Evolutionary conservation across 805 yeast species (phyloP).

Genomic region (Clavispora phyllophila): DNA sequence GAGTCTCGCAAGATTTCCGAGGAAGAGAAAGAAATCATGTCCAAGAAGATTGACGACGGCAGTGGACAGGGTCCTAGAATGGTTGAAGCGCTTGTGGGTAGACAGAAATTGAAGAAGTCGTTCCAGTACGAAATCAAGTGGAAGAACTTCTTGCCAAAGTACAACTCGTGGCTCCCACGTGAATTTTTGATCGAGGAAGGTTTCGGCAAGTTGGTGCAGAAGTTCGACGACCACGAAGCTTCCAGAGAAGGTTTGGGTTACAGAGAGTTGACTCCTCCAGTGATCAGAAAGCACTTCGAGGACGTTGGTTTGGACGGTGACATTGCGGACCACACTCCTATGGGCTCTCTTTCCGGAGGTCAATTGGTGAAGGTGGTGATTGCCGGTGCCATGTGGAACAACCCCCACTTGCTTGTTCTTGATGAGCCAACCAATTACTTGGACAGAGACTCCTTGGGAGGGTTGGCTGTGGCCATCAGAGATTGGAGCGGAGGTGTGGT

Average conservation of each 20-base stretch:
- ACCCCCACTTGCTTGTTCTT: conserved; percentile 90
- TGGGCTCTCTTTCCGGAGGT: conserved; percentile 97
- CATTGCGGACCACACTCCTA: conserved; percentile 95
- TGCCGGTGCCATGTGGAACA: conserved; percentile 99
- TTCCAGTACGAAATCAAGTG: conserved; percentile 97
- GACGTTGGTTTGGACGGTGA: conserved; percentile 97
- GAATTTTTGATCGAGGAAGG: conserved; percentile 65
- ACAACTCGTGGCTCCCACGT: conserved; percentile 88
- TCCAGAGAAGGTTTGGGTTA: conserved; percentile 46
- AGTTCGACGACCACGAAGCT: conserved; percentile 45
- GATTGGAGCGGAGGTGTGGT: conserved; percentile 99
- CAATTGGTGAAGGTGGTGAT: conserved; percentile 97
- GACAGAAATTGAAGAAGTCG: conserved; percentile 92
- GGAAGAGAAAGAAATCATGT: conserved; percentile 69
- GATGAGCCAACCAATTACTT: conserved; percentile 98
- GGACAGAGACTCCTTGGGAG: conserved; percentile 97
- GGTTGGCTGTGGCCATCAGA: conserved; percentile 93
- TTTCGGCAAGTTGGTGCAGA: conserved; percentile 38
- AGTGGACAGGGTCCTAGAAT: conserved; percentile 88
- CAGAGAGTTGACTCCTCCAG: conserved; percentile 72
- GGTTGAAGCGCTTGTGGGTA: conserved; percentile 92
- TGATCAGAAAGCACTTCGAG: conserved; percentile 93
- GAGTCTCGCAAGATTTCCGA: conserved; percentile 82
- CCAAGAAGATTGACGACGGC: conserved; percentile 67
- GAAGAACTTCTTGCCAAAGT: conserved; percentile 87